phyloP scores from a whole-genome alignment of 345 rosid species.

The Erysimum cheiranthoides region DNA sequence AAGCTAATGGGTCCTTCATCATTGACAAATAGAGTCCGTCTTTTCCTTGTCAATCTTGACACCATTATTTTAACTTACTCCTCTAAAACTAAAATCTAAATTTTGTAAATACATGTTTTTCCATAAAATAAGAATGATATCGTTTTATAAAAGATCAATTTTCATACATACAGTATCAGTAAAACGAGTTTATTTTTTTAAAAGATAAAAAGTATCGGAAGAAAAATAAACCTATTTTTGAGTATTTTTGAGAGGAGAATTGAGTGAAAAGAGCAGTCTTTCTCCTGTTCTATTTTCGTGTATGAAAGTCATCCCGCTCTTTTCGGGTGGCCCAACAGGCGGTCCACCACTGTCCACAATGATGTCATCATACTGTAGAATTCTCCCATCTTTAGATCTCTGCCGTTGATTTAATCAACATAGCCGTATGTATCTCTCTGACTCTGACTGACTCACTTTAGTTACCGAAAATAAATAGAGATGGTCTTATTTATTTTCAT shows the following conservation, averaged over 20 bases:
- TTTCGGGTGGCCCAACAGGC: constrained; percentile 11
- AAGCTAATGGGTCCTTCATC: background rate
- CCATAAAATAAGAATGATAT: background rate
- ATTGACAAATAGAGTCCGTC: background rate
- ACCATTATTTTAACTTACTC: too few species aligned
- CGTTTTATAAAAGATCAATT: background rate
- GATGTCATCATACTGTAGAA: constrained; percentile 16
- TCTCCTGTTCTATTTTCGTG: background rate
- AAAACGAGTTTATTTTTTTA: too few species aligned
- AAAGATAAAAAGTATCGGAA: too few species aligned
- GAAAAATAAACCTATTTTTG: background rate
- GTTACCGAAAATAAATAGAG: too few species aligned
- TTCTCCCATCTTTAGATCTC: constrained; percentile 10
- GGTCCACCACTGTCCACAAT: constrained; percentile 12
- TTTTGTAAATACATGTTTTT: background rate
- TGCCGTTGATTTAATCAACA: background rate
- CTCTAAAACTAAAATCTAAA: too few species aligned
- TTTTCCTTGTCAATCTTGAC: background rate
- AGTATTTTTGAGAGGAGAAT: too few species aligned
- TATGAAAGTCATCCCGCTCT: constrained; percentile 11
- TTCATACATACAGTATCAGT: too few species aligned
- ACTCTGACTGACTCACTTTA: too few species aligned
- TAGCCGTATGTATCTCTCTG: too few species aligned
- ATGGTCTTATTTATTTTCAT: too few species aligned
- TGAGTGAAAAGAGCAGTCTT: background rate